Conservation (phyloP, 192 early-diverging fungal species). For the Entomortierella beljakovae region DNA sequence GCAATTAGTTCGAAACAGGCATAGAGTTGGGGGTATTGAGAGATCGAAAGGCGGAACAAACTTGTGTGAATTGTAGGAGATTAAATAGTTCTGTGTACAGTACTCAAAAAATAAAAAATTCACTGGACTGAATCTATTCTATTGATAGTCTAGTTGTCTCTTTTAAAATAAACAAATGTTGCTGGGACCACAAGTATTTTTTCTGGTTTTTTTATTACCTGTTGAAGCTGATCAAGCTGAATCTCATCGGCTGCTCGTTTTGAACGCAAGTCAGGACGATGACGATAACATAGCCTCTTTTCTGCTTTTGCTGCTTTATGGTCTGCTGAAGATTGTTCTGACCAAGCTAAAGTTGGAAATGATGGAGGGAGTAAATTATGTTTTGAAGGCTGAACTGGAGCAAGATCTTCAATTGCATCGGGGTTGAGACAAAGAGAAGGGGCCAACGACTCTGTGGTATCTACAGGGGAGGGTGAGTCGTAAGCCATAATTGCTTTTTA, state of each 20-base stretch:
- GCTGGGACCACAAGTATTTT: neutral
- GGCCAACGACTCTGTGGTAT: constrained; percentile 47
- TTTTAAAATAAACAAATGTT: no score
- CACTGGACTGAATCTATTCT: no score
- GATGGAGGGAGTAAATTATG: constrained; percentile 33
- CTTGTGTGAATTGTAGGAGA: no score
- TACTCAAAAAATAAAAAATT: no score
- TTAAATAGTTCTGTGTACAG: no score
- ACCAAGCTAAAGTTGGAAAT: constrained; percentile 45
- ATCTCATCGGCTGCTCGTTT: constrained; percentile 62
- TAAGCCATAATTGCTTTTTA: constrained; percentile 43
- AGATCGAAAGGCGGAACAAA: no score
- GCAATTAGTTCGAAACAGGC: no score
- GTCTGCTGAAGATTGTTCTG: constrained; percentile 45
- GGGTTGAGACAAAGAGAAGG: constrained; percentile 51
- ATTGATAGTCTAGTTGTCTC: no score
- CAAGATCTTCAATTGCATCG: constrained; percentile 50
- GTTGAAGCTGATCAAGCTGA: constrained; percentile 59
- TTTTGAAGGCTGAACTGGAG: constrained; percentile 37
- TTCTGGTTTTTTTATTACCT: constrained; percentile 44
- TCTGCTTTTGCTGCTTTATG: constrained; percentile 44
- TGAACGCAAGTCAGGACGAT: constrained; percentile 67
- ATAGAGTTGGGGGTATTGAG: no score
- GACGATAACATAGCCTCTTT: constrained; percentile 64
- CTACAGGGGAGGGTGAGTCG: constrained; percentile 51